Evolutionary conservation across 2,329 filamentous ascomycete genomes (phyloP).

Genomic region (Diaporthe sp.): DNA sequence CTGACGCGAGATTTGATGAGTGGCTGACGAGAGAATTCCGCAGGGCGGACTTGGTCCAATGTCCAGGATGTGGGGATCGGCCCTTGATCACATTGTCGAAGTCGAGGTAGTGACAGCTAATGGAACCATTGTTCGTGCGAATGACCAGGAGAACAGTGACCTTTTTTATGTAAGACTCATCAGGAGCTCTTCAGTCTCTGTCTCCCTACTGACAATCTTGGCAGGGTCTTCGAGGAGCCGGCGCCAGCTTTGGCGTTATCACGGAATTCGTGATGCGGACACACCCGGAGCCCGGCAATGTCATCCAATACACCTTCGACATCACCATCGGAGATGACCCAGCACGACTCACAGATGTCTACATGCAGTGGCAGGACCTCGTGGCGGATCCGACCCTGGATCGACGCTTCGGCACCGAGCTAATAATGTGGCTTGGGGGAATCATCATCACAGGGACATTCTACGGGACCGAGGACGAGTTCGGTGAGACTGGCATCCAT

Average conservation of each 20-base stretch:
- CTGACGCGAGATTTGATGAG: not conserved
- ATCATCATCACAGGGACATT: conserved; percentile 72
- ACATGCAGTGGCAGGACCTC: conserved; percentile 71
- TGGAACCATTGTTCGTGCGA: conserved; percentile 64
- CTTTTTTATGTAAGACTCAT: conserved; percentile 63
- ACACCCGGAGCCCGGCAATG: conserved; percentile 66
- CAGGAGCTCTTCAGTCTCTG: conserved; percentile 26
- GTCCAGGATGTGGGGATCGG: conserved; percentile 71
- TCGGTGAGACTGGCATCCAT: conserved; percentile 63
- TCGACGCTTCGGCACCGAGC: conserved; percentile 70
- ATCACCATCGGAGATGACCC: conserved; percentile 62
- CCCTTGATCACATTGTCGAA: conserved; percentile 68
- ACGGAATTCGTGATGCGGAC: conserved; percentile 71
- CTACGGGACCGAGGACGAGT: conserved; percentile 72
- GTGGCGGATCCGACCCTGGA: conserved; percentile 68
- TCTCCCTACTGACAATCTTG: not conserved
- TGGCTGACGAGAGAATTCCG: not conserved
- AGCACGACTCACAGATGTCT: conserved; percentile 62
- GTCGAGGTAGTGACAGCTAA: conserved; percentile 70
- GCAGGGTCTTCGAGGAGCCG: conserved; percentile 68
- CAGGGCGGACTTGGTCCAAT: conserved; percentile 71
- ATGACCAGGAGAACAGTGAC: conserved; percentile 62
- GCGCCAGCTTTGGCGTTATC: conserved; percentile 69
- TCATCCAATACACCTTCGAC: conserved; percentile 72
- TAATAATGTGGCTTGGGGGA: conserved; percentile 67